These are phyloP conservation scores for Thalia dealbata DNA, from an alignment of 176 grass and related monocot species.

Conservation along the genomic window DNA sequence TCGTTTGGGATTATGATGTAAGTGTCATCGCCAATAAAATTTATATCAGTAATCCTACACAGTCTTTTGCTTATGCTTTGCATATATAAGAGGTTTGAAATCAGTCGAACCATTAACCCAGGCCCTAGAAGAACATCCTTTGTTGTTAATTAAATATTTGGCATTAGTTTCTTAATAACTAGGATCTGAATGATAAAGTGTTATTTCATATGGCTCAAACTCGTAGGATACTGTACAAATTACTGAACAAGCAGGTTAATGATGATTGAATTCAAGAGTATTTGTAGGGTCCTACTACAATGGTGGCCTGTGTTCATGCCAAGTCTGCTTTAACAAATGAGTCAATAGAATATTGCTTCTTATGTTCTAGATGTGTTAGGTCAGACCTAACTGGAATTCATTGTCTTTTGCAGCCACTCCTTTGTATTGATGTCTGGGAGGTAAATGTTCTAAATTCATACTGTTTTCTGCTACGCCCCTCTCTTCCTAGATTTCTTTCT, in stretches of 20 bases:
- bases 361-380: neutral
- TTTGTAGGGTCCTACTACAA: too few species aligned
- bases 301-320: too few species aligned
- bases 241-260: too few species aligned
- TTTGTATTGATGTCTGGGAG: constrained; percentile 95
- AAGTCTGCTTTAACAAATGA: neutral
- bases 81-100: neutral
- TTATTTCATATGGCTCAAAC: neutral
- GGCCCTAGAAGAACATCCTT: neutral
- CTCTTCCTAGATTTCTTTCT: constrained; percentile 1
- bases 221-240: too few species aligned
- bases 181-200: neutral
- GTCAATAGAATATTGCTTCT: too few species aligned
- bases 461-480: neutral
- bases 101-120: neutral
- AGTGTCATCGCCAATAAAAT: constrained; percentile 21
- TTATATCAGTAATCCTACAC: too few species aligned
- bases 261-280: too few species aligned
- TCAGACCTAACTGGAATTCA: constrained; percentile 13
- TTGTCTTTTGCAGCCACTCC: constrained; percentile 62
- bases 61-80: neutral
- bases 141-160: neutral
- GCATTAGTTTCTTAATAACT: neutral
- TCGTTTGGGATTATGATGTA: constrained; percentile 84
- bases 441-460: constrained; percentile 28